Percentiles rank a stretch among this genome's conserved stretches.
These are phyloP conservation scores for Akanthomyces dipterigenus DNA, from an alignment of 2,329 filamentous ascomycete genomes.

Conservation along the genomic window DNA sequence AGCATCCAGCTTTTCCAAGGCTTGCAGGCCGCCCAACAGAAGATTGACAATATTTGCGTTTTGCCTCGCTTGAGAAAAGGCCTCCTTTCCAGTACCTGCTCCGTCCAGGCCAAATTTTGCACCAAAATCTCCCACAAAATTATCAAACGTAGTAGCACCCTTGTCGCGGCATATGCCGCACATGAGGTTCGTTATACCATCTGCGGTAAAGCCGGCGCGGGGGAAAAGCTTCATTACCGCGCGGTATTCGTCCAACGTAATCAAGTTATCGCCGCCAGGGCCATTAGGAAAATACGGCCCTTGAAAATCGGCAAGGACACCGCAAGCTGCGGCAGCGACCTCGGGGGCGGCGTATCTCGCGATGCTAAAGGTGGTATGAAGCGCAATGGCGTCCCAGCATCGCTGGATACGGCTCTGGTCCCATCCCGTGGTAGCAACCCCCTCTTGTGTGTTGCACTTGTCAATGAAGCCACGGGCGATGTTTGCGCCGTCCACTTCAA, in stretches of 20 bases:
- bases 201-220: slow-evolving; percentile 5
- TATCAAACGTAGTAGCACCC: slow-evolving; percentile 12
- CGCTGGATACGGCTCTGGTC: slow-evolving; percentile 9
- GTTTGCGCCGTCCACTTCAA: slow-evolving; percentile 16
- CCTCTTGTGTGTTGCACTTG: background rate
- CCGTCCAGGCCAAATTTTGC: background rate
- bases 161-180: slow-evolving; percentile 13
- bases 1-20: background rate
- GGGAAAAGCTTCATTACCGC: slow-evolving; percentile 10
- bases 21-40: background rate
- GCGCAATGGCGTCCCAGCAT: slow-evolving; percentile 14
- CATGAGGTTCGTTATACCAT: slow-evolving; percentile 9
- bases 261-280: background rate
- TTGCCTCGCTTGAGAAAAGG: background rate
- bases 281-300: slow-evolving; percentile 11
- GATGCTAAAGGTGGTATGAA: slow-evolving; percentile 14
- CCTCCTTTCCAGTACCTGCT: background rate
- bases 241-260: slow-evolving; percentile 10
- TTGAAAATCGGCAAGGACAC: slow-evolving; percentile 11
- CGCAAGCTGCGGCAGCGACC: slow-evolving; percentile 8
- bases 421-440: background rate
- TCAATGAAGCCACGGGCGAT: slow-evolving; percentile 11
- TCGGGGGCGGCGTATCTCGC: slow-evolving; percentile 9
- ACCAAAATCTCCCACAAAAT: background rate
- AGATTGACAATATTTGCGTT: background rate